Percentiles rank a stretch among this genome's conserved stretches.
Evolutionary conservation across 768 basidiomycete genomes (phyloP).

Genomic region (Sarcodon sp.): DNA sequence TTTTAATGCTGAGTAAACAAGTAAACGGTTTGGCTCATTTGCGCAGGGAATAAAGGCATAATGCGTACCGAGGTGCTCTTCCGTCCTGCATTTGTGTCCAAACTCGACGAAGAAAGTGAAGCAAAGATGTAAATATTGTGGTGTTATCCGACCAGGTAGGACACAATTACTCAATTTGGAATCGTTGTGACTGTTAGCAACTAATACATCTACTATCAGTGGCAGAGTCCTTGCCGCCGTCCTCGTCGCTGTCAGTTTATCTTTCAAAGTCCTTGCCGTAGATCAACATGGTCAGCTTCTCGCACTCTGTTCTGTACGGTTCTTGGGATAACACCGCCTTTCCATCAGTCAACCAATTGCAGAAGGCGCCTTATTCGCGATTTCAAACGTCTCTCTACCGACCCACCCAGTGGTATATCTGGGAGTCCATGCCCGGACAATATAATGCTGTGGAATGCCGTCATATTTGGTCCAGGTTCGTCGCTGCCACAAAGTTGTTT

Average conservation of each 20-base stretch:
- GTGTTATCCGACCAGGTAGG: too few relatives aligned
- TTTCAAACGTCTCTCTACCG: conserved; percentile 90
- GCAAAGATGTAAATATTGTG: too few relatives aligned
- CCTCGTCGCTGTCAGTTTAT: too few relatives aligned
- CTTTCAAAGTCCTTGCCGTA: background rate
- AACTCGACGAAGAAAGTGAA: background rate
- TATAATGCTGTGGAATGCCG: conserved; percentile 99
- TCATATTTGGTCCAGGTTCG: conserved; percentile 96
- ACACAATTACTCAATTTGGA: background rate
- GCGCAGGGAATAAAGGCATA: background rate
- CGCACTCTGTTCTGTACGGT: background rate
- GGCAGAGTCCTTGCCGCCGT: too few relatives aligned
- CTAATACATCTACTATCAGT: background rate
- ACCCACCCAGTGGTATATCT: conserved; percentile 92
- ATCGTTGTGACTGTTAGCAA: conserved; percentile 1
- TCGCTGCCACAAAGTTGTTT: conserved; percentile 3
- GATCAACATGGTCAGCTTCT: background rate
- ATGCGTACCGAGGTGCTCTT: background rate
- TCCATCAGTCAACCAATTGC: conserved; percentile 79
- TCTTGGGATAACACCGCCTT: background rate
- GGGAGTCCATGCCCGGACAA: conserved; percentile 97
- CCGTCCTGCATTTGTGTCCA: background rate
- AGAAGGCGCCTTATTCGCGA: conserved; percentile 93
- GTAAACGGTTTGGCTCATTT: conserved; percentile 1
- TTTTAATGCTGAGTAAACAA: conserved; percentile 65